phyloP scores from a whole-genome alignment of 257 asterid genomes.

The Solanum infundibuliforme region DNA sequence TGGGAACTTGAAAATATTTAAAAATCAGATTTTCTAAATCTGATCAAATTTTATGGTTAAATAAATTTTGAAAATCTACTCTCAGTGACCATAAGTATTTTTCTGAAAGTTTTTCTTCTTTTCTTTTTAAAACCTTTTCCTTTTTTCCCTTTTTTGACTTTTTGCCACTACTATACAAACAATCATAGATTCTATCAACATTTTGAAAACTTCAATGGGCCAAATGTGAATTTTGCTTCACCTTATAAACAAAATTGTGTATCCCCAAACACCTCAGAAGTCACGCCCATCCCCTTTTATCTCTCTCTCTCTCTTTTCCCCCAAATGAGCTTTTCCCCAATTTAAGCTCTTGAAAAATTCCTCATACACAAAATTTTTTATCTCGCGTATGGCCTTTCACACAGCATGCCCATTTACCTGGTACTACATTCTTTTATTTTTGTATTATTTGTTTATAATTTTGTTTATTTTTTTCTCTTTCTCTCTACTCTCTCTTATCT shows the following conservation, averaged over 20 bases:
- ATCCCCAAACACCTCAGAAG: not conserved
- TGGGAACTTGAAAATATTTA: not conserved
- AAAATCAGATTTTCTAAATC: not conserved
- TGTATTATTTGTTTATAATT: not conserved
- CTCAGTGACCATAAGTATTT: not conserved
- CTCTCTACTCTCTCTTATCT: not conserved
- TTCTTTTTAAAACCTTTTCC: not conserved
- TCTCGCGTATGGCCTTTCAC: slow-evolving; percentile 78
- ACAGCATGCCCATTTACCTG: slow-evolving; percentile 99
- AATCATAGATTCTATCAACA: not conserved
- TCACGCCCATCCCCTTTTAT: not conserved
- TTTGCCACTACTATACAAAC: not conserved
- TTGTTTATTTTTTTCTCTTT: not conserved
- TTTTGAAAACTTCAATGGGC: not conserved
- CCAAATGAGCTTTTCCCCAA: not conserved
- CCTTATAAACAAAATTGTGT: not conserved
- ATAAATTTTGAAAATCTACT: not conserved
- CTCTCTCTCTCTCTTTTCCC: slow-evolving; percentile 1
- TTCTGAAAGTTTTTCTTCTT: not conserved
- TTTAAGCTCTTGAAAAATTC: slow-evolving; percentile 12
- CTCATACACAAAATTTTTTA: slow-evolving; percentile 4
- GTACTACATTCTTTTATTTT: slow-evolving; percentile 23
- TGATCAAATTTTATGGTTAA: not conserved
- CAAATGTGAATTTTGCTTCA: not conserved
- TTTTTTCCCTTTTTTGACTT: not conserved